These are phyloP conservation scores for Aspergillus awamori DNA, from an alignment of 2,329 filamentous ascomycete species.

Conservation along the genomic window DNA sequence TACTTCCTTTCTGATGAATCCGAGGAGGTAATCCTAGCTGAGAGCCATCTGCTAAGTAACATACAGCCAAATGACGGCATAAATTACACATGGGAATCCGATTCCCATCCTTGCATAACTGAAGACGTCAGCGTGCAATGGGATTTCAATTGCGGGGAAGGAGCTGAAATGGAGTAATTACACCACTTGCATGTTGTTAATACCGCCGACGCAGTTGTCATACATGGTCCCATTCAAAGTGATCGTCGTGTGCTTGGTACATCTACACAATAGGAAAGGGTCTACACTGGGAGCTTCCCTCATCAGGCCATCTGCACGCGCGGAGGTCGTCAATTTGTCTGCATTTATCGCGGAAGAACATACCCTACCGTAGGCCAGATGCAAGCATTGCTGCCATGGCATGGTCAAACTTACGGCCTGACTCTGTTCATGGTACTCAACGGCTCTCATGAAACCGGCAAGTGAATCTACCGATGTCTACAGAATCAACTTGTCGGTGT, in stretches of 20 bases:
- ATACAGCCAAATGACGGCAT: too few species aligned
- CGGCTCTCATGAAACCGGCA: background rate
- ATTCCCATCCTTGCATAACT: too few species aligned
- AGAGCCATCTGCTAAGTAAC: too few species aligned
- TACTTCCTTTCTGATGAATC: too few species aligned
- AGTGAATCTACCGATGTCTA: background rate
- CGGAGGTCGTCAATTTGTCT: background rate
- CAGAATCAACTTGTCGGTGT: background rate
- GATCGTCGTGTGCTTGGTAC: background rate
- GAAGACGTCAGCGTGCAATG: too few species aligned
- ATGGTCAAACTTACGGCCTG: constrained; percentile 1
- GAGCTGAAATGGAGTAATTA: background rate
- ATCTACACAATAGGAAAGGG: background rate
- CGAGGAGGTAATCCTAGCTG: too few species aligned
- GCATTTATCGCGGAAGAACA: background rate
- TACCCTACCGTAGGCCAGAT: background rate
- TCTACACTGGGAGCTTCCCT: background rate
- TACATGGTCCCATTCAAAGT: background rate
- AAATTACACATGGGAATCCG: too few species aligned
- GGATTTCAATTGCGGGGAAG: background rate
- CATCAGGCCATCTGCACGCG: background rate
- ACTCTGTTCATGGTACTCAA: background rate
- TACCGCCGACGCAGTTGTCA: too few species aligned
- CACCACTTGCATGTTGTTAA: too few species aligned
- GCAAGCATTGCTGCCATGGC: constrained; percentile 3